Conservation (phyloP, 1,284 basidiomycete species). For the Melampsora medusae region DNA sequence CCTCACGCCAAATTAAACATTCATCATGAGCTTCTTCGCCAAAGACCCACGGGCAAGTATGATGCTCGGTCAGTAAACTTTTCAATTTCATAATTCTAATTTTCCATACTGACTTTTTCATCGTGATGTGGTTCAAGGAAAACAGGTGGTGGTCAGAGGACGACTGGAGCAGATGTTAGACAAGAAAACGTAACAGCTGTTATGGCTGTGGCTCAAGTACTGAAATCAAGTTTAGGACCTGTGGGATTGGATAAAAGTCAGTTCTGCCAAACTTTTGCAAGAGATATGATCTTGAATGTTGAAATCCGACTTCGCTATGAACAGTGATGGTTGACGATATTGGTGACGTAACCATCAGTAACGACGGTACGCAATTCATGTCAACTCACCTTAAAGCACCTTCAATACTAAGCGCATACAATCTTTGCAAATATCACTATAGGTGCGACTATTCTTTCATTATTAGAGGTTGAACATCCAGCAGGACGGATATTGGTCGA, state of each 20-base stretch:
- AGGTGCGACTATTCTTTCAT: conserved; percentile 87
- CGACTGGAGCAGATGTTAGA: conserved; percentile 47
- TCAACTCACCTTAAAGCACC: not conserved
- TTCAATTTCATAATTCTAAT: conserved; percentile 44
- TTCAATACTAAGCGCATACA: not conserved
- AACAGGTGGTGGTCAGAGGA: conserved; percentile 46
- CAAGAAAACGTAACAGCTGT: conserved; percentile 75
- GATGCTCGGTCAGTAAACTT: conserved; percentile 49
- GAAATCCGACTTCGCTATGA: conserved; percentile 6
- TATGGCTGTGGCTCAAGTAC: conserved; percentile 92
- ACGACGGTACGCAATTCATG: conserved; percentile 64
- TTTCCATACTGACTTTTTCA: conserved; percentile 8
- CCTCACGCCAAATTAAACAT: conserved; percentile 21
- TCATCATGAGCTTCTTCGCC: conserved; percentile 46
- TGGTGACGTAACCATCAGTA: conserved; percentile 99
- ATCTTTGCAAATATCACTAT: not conserved
- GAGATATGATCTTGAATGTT: conserved; percentile 54
- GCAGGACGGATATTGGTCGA: conserved; percentile 94
- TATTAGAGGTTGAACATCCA: conserved; percentile 86
- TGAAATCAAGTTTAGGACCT: conserved; percentile 94
- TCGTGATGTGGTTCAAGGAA: conserved; percentile 18
- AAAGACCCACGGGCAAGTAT: conserved; percentile 48
- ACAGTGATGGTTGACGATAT: conserved; percentile 93
- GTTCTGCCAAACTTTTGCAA: not conserved
- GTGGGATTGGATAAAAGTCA: conserved; percentile 59